These are phyloP conservation scores for Rubia occidens DNA, from an alignment of 305 asterid genomes.

Conservation along the genomic window DNA sequence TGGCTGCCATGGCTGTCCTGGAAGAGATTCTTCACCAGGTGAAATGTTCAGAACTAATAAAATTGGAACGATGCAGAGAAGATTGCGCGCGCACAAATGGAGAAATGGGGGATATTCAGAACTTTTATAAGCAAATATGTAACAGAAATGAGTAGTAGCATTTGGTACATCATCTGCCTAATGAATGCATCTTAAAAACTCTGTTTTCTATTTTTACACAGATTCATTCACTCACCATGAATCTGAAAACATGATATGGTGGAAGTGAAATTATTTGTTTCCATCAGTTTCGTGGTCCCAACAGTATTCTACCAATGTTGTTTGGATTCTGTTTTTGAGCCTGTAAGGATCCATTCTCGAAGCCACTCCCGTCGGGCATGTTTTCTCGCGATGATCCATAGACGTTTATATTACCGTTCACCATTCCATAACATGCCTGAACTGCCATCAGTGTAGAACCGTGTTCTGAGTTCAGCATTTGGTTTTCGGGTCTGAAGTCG, in stretches of 20 bases:
- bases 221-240: slow-evolving; percentile 16
- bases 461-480: slow-evolving; percentile 26
- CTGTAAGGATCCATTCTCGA: slow-evolving; percentile 47
- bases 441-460: slow-evolving; percentile 30
- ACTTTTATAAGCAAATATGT: background rate
- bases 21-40: slow-evolving; percentile 85
- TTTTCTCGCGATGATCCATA: slow-evolving; percentile 47
- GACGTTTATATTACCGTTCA: slow-evolving; percentile 50
- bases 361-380: slow-evolving; percentile 39
- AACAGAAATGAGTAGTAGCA: background rate
- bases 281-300: slow-evolving; percentile 48
- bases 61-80: background rate
- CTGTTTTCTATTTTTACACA: slow-evolving; percentile 17
- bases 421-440: slow-evolving; percentile 51
- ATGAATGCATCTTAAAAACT: slow-evolving; percentile 6
- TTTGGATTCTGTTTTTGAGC: slow-evolving; percentile 59
- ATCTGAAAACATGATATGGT: slow-evolving; percentile 7
- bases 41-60: too few species aligned
- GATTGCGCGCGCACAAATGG: background rate
- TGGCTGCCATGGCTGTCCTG: slow-evolving; percentile 94
- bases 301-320: slow-evolving; percentile 65
- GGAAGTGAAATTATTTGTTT: slow-evolving; percentile 19
- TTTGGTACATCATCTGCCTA: background rate
- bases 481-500: slow-evolving; percentile 35
- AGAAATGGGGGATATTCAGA: background rate